A percentile compares a stretch with the other conserved stretches of the same genome.
These are phyloP conservation scores for Xylariaceae sp. DNA, from an alignment of 2,329 filamentous ascomycete species.

Conservation along the genomic window DNA sequence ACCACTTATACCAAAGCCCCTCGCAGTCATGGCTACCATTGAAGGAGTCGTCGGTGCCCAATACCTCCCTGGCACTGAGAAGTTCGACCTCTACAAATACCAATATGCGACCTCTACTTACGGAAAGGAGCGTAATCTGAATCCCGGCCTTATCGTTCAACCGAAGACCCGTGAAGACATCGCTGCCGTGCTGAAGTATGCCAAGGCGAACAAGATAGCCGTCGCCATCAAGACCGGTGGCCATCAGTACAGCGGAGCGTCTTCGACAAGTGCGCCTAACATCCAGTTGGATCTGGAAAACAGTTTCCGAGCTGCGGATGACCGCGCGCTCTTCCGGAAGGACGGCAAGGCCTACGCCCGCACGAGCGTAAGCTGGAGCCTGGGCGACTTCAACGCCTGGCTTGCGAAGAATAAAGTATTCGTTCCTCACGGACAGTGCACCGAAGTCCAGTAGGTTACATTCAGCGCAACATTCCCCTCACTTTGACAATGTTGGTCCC, in stretches of 20 bases:
- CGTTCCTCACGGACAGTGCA: slow-evolving; percentile 43
- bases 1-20: neutral
- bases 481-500: neutral
- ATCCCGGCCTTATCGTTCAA: slow-evolving; percentile 40
- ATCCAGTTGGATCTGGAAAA: slow-evolving; percentile 43
- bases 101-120: slow-evolving; percentile 43
- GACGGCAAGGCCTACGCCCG: slow-evolving; percentile 34
- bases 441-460: slow-evolving; percentile 33
- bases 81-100: slow-evolving; percentile 30
- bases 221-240: slow-evolving; percentile 44
- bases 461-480: neutral
- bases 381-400: slow-evolving; percentile 40
- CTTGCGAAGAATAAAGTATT: slow-evolving; percentile 38
- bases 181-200: slow-evolving; percentile 35
- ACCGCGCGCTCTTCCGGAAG: slow-evolving; percentile 31
- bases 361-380: slow-evolving; percentile 37
- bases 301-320: slow-evolving; percentile 33
- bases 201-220: slow-evolving; percentile 35
- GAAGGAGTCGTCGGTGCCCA: slow-evolving; percentile 24
- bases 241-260: slow-evolving; percentile 47
- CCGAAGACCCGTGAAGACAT: slow-evolving; percentile 41
- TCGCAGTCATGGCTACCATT: slow-evolving; percentile 22
- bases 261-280: slow-evolving; percentile 38
- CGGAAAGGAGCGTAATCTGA: slow-evolving; percentile 37
- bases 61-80: slow-evolving; percentile 20